Evolutionary conservation across 305 asterid genomes (phyloP), one percentile per base, ranked within the genome.

Genomic region (Fraxinus platypoda): DNA sequence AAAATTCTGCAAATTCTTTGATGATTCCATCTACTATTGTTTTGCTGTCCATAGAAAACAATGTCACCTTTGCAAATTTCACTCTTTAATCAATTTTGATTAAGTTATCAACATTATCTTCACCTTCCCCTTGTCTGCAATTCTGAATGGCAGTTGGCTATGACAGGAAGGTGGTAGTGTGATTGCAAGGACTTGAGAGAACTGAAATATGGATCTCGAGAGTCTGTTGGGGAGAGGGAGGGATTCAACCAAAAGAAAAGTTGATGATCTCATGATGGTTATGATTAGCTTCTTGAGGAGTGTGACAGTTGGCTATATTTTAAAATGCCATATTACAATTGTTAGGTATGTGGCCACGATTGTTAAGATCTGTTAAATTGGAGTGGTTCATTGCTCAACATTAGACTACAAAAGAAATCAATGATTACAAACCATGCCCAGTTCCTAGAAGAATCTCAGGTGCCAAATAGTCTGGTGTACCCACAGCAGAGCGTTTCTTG

Each of bases 151-250:
- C 57, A 43, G 21, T 52, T 37, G 77, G 80, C 78, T 4, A 62
- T n/a, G 25, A 28, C 23, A 78, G n/a, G 54, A 15, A 64, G 81
- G 46, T 30, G 77, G 71, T 19, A 43, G 52, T 31, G 19, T 78
- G 76, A 77, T 74, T 31, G 71, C 41, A 46, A 46, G 19, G 57
- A 81, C 66, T 75, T 73, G 30, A 7, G 46, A 79, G 87, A 82
- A 23, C 35, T 54, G 15, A 8, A 79, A 38, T 46, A 4, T 2
- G 70, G 7, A 25, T 13, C 57, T 13, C 13, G 57, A 46, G 57
- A 13, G 57, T 46, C 17, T 41, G 52, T 41, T 12, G 52, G 52
- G 52, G 52, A 41, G 52, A 41, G 52, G 52, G 17, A 41, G 52
- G 52, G 52, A 41, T 41, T 41, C 17, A 41, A 41, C 52, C 17